These are phyloP conservation scores for Sclerotinia spermophila DNA, from an alignment of 2,329 filamentous ascomycete species.

Conservation along the genomic window DNA sequence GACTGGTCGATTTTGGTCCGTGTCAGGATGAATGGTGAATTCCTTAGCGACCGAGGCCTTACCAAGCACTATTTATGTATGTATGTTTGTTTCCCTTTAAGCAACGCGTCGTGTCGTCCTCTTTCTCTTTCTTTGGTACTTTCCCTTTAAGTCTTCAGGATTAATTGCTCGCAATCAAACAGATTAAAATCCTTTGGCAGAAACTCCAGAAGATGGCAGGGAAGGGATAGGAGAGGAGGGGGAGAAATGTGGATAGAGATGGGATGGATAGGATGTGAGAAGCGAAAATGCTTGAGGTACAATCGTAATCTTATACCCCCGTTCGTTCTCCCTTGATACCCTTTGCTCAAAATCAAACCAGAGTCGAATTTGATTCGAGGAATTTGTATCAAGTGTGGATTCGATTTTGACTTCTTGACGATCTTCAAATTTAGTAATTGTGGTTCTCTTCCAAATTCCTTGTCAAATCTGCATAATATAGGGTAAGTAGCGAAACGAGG, in stretches of 20 bases:
- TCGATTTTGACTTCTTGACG: constrained; percentile 6
- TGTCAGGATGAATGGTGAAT: constrained; percentile 14
- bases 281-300: constrained; percentile 9
- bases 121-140: neutral
- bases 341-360: neutral
- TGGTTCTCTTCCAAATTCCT: constrained; percentile 7
- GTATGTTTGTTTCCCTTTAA: neutral
- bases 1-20: neutral
- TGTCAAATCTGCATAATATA: neutral
- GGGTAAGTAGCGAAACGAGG: neutral
- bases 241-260: neutral
- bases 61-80: neutral
- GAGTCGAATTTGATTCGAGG: constrained; percentile 12
- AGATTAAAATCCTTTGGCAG: neutral
- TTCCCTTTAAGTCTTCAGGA: neutral
- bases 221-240: neutral
- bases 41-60: constrained; percentile 26
- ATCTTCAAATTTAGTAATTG: constrained; percentile 14
- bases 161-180: constrained; percentile 9
- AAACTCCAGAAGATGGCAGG: neutral
- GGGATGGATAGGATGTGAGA: neutral
- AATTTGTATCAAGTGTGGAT: constrained; percentile 5
- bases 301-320: constrained; percentile 7
- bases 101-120: neutral
- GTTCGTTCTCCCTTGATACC: constrained; percentile 11